Conservation (phyloP, 352 stramenopile genomes). For the Phytophthora sp. region DNA sequence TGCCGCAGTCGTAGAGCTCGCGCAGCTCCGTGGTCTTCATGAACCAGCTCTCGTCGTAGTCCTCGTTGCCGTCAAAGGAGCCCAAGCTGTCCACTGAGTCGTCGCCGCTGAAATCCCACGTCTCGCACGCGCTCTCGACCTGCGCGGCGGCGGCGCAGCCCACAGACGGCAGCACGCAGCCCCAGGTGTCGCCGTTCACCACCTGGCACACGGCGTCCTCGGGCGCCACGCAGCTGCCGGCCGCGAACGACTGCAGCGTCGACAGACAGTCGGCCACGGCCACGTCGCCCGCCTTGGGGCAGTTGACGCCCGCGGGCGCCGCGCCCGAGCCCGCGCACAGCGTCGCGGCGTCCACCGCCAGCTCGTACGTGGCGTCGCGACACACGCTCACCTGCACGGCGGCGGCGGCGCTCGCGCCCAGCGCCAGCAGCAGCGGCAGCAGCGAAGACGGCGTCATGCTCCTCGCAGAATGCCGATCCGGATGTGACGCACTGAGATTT, state of each 20-base stretch:
- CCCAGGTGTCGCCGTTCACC: slow-evolving; percentile 42
- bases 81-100: slow-evolving; percentile 21
- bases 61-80: slow-evolving; percentile 26
- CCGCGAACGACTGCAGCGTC: slow-evolving; percentile 37
- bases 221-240: slow-evolving; percentile 34
- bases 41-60: slow-evolving; percentile 44
- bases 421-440: slow-evolving; percentile 17
- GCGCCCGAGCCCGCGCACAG: slow-evolving; percentile 40
- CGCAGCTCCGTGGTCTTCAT: slow-evolving; percentile 30
- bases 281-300: slow-evolving; percentile 39
- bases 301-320: slow-evolving; percentile 32
- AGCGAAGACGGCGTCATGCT: slow-evolving; percentile 18
- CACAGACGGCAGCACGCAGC: slow-evolving; percentile 50
- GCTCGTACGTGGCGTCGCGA: slow-evolving; percentile 46
- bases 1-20: slow-evolving; percentile 30
- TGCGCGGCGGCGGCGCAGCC: slow-evolving; percentile 21
- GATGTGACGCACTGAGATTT: no score
- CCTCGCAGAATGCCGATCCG: not conserved
- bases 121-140: slow-evolving; percentile 24
- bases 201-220: slow-evolving; percentile 46
- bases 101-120: slow-evolving; percentile 39
- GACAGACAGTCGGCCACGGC: slow-evolving; percentile 42
- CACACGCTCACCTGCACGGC: slow-evolving; percentile 48
- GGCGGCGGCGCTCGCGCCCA: not conserved
- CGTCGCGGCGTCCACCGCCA: slow-evolving; percentile 21